phyloP scores from a whole-genome alignment of 2,329 filamentous ascomycete species.

The Pseudogymnoascus sp. region DNA sequence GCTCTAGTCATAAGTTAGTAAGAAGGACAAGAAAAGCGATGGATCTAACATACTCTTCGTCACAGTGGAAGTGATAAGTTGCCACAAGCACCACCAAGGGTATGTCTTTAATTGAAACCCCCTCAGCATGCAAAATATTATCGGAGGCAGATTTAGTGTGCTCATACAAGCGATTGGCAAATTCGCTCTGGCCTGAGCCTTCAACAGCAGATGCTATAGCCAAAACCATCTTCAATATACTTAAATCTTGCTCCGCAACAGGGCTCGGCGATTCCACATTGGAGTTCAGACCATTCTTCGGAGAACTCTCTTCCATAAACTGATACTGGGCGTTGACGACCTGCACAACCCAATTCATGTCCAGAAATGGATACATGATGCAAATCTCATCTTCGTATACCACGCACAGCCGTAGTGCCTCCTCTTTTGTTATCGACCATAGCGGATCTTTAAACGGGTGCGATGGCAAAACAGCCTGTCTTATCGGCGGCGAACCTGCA shows the following conservation, averaged over 20 bases:
- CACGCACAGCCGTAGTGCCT: conserved; percentile 68
- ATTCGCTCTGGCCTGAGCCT: conserved; percentile 66
- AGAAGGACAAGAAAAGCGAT: background rate
- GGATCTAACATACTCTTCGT: conserved; percentile 51
- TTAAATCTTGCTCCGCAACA: conserved; percentile 54
- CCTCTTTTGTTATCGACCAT: conserved; percentile 67
- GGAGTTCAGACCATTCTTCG: conserved; percentile 20
- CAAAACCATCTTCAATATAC: conserved; percentile 74
- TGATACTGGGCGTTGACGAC: conserved; percentile 62
- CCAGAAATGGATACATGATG: conserved; percentile 81
- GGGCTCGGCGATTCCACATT: conserved; percentile 41
- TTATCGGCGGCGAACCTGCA: conserved; percentile 16
- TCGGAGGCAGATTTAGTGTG: conserved; percentile 67
- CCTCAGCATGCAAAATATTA: conserved; percentile 45
- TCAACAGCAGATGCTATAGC: conserved; percentile 71
- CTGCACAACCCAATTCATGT: conserved; percentile 60
- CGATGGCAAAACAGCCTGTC: conserved; percentile 23
- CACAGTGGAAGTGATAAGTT: conserved; percentile 74
- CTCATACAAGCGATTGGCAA: conserved; percentile 64
- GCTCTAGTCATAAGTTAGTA: conserved; percentile 30
- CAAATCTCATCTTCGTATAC: conserved; percentile 86
- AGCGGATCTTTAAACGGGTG: conserved; percentile 58
- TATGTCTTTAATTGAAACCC: conserved; percentile 48
- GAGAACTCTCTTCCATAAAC: conserved; percentile 50
- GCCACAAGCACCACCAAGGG: conserved; percentile 49